phyloP scores from a whole-genome alignment of 352 stramenopile species.

The Elongisporangium anandrum region DNA sequence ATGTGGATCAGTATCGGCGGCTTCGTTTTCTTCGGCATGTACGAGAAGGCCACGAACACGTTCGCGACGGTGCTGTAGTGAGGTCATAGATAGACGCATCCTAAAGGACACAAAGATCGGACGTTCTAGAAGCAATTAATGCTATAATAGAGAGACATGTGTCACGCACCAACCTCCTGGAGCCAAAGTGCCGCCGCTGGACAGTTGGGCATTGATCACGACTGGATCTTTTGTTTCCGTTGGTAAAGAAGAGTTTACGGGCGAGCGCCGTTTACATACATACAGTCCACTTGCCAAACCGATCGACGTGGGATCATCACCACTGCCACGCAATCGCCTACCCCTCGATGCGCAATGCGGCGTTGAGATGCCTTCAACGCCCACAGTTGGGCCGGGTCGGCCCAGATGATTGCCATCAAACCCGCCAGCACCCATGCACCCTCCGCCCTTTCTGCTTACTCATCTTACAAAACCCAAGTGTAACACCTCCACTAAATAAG shows the following conservation, averaged over 20 bases:
- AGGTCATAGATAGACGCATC: not conserved
- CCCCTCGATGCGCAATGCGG: not conserved
- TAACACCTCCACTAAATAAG: not conserved
- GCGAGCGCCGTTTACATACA: not conserved
- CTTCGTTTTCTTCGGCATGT: slow-evolving; percentile 99
- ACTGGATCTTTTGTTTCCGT: not conserved
- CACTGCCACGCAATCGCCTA: slow-evolving; percentile 5
- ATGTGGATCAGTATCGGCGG: slow-evolving; percentile 99
- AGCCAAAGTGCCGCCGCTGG: not conserved
- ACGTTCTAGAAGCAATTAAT: slow-evolving; percentile 3
- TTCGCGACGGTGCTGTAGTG: slow-evolving; percentile 53
- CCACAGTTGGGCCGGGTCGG: not conserved
- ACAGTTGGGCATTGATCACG: not conserved
- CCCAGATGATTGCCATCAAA: not conserved
- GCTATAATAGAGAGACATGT: not conserved
- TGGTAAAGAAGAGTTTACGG: not conserved
- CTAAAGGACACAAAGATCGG: not conserved
- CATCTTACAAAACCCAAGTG: not conserved
- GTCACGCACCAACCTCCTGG: not conserved
- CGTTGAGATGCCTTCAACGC: not conserved
- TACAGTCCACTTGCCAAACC: not conserved
- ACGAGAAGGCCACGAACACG: slow-evolving; percentile 90
- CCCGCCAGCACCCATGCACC: not conserved
- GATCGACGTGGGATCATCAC: not conserved
- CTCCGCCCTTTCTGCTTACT: not conserved